phyloP scores from a whole-genome alignment of 768 basidiomycete species.

The Rhodocollybia butyracea region DNA sequence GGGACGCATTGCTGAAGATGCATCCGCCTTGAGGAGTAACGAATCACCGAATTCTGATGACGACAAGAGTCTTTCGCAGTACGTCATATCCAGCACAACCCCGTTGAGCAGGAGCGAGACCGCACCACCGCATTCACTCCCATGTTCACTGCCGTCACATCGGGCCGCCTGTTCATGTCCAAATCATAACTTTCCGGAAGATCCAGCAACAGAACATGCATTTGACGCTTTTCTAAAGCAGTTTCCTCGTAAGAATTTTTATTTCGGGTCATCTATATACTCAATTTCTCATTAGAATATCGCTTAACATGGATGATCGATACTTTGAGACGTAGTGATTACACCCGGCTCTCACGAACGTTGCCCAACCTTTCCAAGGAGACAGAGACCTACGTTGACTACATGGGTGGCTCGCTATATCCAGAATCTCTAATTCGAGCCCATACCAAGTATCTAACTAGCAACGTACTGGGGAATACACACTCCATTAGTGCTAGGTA shows the following conservation, averaged over 20 bases:
- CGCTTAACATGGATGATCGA: conserved; percentile 69
- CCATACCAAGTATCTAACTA: conserved; percentile 66
- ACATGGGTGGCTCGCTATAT: conserved; percentile 81
- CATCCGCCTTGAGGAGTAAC: neutral
- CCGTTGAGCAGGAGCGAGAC: conserved; percentile 1
- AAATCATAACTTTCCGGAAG: conserved; percentile 14
- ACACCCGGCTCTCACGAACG: conserved; percentile 47
- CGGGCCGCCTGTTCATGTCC: conserved; percentile 23
- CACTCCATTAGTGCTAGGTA: conserved; percentile 83
- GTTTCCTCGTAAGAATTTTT: conserved; percentile 17
- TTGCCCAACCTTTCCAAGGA: conserved; percentile 16
- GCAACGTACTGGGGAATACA: conserved; percentile 73
- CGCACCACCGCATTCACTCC: conserved; percentile 34
- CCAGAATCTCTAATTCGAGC: conserved; percentile 73
- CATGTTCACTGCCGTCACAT: conserved; percentile 26
- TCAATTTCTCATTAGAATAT: conserved; percentile 41
- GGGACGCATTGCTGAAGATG: conserved; percentile 13
- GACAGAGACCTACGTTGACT: conserved; percentile 80
- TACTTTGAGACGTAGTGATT: conserved; percentile 62
- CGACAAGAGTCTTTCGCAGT: conserved; percentile 3
- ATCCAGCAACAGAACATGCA: conserved; percentile 28
- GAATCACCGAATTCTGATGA: neutral
- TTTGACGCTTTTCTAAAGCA: conserved; percentile 45
- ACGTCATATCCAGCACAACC: neutral
- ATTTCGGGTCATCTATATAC: conserved; percentile 20